Evolutionary conservation across 73 alveolate species (phyloP).

Genomic region (Paramecium primaurelia): DNA sequence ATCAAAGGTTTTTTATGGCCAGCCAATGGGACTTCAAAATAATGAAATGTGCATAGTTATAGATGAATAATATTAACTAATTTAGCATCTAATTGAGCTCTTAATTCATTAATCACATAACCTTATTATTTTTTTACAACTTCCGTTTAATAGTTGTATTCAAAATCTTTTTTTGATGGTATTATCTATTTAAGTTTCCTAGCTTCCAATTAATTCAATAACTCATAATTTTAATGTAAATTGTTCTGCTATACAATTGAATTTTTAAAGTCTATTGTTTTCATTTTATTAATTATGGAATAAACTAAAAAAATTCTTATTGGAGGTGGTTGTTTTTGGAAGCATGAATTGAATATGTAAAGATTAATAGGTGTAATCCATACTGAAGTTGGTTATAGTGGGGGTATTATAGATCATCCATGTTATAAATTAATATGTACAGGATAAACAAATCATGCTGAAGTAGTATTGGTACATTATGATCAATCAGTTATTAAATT

Average conservation of each 20-base stretch:
- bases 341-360: constrained; percentile 59
- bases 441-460: constrained; percentile 79
- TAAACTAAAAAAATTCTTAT: constrained; percentile 55
- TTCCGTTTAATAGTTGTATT: background rate
- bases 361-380: constrained; percentile 58
- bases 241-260: background rate
- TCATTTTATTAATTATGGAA: constrained; percentile 22
- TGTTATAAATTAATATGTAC: constrained; percentile 70
- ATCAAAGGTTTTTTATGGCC: constrained; percentile 17
- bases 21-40: constrained; percentile 12
- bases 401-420: constrained; percentile 77
- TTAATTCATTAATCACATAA: background rate
- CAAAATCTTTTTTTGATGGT: background rate
- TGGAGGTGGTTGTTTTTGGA: constrained; percentile 76
- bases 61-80: background rate
- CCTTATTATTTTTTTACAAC: background rate
- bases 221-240: background rate
- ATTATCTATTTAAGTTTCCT: background rate
- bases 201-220: background rate
- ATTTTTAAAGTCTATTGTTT: background rate
- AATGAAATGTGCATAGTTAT: background rate
- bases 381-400: constrained; percentile 70
- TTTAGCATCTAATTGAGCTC: constrained; percentile 18
- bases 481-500: constrained; percentile 55
- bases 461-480: constrained; percentile 70